phyloP scores from a whole-genome alignment of 2,329 filamentous ascomycete genomes.

The Paecilomyces sp. region DNA sequence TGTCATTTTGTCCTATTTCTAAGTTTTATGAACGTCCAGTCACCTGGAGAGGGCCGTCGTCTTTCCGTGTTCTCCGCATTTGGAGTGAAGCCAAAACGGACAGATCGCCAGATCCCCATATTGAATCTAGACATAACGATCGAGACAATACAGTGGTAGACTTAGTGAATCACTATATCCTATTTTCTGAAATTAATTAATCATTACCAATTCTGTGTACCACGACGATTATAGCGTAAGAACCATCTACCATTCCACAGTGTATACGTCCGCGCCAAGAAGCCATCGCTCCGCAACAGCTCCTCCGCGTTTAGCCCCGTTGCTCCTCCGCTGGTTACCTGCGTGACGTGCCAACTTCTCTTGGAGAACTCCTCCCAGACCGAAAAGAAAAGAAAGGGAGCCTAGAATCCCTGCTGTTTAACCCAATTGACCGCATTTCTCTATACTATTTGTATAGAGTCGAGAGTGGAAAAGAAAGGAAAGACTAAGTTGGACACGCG shows the following conservation, averaged over 20 bases:
- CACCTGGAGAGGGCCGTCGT: not conserved
- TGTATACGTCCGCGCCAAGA: not conserved
- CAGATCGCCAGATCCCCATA: slow-evolving; percentile 1
- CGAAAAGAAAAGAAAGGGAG: not conserved
- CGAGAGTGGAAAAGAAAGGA: not conserved
- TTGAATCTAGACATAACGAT: not conserved
- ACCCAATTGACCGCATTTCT: not conserved
- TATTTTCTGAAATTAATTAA: not conserved
- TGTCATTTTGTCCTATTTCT: not conserved
- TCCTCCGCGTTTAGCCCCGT: not conserved
- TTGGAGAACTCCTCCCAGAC: not conserved
- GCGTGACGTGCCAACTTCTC: not conserved
- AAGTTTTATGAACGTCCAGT: not conserved
- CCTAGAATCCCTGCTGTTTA: not conserved
- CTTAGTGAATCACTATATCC: not conserved
- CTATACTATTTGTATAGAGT: not conserved
- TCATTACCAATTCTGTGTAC: not conserved
- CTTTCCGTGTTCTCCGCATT: not conserved
- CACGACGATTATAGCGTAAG: not conserved
- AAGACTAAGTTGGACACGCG: not conserved
- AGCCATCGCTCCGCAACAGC: not conserved
- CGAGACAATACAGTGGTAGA: not conserved
- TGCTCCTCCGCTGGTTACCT: not conserved
- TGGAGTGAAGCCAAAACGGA: not conserved
- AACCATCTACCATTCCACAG: not conserved